A percentile compares a stretch with the other conserved stretches of the same genome.
Conservation (phyloP, 1,284 basidiomycete species). For the Salmacisia buchloeana region DNA sequence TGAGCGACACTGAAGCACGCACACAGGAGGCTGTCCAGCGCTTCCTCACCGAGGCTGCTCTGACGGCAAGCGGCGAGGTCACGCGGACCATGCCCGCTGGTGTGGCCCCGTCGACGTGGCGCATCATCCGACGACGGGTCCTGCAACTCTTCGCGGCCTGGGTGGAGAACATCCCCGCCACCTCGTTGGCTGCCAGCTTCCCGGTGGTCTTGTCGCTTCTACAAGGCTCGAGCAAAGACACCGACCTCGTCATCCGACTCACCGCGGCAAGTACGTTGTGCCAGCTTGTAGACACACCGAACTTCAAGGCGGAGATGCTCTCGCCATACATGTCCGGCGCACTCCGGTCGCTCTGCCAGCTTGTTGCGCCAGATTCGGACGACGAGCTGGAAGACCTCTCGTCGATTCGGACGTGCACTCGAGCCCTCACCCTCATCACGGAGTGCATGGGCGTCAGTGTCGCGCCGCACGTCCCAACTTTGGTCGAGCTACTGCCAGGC, state of each 20-base stretch:
- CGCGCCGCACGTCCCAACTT: conserved; percentile 30
- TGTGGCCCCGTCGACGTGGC: conserved; percentile 26
- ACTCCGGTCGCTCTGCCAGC: conserved; percentile 28
- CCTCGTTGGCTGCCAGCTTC: conserved; percentile 30
- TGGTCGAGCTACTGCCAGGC: conserved; percentile 36
- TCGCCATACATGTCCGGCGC: conserved; percentile 35
- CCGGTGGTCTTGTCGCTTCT: conserved; percentile 38
- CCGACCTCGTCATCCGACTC: conserved; percentile 43
- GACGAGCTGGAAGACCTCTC: conserved; percentile 39
- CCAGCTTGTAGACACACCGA: conserved; percentile 41
- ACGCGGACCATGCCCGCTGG: conserved; percentile 17
- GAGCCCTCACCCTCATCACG: conserved; percentile 40
- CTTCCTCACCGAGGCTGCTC: conserved; percentile 31
- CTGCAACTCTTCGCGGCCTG: conserved; percentile 44
- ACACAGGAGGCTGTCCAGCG: conserved; percentile 33
- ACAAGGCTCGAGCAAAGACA: conserved; percentile 23
- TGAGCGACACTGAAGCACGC: conserved; percentile 20
- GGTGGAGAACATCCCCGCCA: conserved; percentile 37
- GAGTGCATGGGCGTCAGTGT: conserved; percentile 43
- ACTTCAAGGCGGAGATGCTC: conserved; percentile 44
- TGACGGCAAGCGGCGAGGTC: neutral
- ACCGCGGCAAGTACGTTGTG: conserved; percentile 38
- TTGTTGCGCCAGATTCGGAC: conserved; percentile 19
- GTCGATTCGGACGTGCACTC: conserved; percentile 42
- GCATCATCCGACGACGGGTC: conserved; percentile 39